Conservation (phyloP, 2,329 filamentous ascomycete genomes). For the Cryoendolithus antarcticus region DNA sequence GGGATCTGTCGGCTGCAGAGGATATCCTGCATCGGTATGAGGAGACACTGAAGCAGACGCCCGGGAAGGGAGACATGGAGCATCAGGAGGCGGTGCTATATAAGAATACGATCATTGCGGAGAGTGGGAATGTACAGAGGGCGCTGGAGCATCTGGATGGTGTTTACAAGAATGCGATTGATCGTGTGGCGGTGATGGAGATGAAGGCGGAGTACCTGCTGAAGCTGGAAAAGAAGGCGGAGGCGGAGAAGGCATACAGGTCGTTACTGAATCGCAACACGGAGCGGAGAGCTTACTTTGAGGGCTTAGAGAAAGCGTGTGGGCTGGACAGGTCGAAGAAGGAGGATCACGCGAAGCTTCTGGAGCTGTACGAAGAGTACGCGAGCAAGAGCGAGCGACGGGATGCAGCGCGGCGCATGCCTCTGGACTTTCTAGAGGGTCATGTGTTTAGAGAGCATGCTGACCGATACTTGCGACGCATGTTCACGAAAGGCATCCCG, state of each 20-base stretch:
- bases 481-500: constrained; percentile 85
- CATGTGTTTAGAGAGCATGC: constrained; percentile 70
- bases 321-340: constrained; percentile 49
- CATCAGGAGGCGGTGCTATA: constrained; percentile 91
- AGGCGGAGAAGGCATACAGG: constrained; percentile 72
- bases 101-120: constrained; percentile 89
- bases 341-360: constrained; percentile 55
- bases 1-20: constrained; percentile 75
- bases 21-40: constrained; percentile 86
- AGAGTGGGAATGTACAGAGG: constrained; percentile 68
- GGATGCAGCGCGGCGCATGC: constrained; percentile 75
- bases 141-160: constrained; percentile 78
- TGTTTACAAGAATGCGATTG: constrained; percentile 64
- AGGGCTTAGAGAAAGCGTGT: constrained; percentile 58
- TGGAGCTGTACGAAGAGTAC: constrained; percentile 69
- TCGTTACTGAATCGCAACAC: constrained; percentile 74
- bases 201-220: constrained; percentile 72
- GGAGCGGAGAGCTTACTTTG: constrained; percentile 78
- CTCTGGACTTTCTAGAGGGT: constrained; percentile 76
- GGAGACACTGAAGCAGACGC: constrained; percentile 74
- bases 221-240: constrained; percentile 61
- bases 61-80: constrained; percentile 69
- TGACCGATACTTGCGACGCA: constrained; percentile 65
- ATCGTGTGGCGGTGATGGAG: constrained; percentile 77
- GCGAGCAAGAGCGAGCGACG: constrained; percentile 68